A percentile compares a stretch with the other conserved stretches of the same genome.
Evolutionary conservation across 1,284 basidiomycete species (phyloP).

Genomic region (Rhodofomes roseus): DNA sequence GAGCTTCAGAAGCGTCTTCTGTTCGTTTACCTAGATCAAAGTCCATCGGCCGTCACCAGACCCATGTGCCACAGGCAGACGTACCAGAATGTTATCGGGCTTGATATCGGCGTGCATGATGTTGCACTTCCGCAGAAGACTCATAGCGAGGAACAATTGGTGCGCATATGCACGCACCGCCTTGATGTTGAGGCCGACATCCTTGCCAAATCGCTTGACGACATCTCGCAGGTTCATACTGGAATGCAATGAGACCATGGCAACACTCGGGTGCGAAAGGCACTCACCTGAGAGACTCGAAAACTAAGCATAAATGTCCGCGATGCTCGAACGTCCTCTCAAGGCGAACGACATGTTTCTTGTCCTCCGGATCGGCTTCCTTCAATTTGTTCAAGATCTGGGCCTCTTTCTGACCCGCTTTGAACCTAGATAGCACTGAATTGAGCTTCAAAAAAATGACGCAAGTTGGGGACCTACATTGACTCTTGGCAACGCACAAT

Average conservation of each 20-base stretch:
- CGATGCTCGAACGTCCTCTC: slow-evolving; percentile 95
- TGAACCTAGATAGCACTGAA: slow-evolving; percentile 61
- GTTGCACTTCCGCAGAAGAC: slow-evolving; percentile 83
- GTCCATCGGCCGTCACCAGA: not conserved
- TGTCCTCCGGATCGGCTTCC: slow-evolving; percentile 92
- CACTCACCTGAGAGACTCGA: slow-evolving; percentile 85
- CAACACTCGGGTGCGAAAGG: slow-evolving; percentile 1
- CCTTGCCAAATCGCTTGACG: slow-evolving; percentile 98
- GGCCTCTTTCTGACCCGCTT: slow-evolving; percentile 91
- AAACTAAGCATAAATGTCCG: slow-evolving; percentile 95
- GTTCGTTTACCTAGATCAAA: slow-evolving; percentile 79
- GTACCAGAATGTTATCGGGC: slow-evolving; percentile 90
- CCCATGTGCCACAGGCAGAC: slow-evolving; percentile 24
- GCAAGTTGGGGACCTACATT: slow-evolving; percentile 62
- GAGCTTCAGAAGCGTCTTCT: slow-evolving; percentile 90
- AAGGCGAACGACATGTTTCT: slow-evolving; percentile 91
- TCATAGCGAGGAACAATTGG: slow-evolving; percentile 89
- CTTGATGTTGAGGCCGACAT: slow-evolving; percentile 93
- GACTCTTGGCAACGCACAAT: slow-evolving; percentile 95
- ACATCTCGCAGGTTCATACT: slow-evolving; percentile 99
- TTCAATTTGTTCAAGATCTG: slow-evolving; percentile 85
- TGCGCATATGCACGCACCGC: slow-evolving; percentile 98
- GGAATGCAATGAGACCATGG: slow-evolving; percentile 5
- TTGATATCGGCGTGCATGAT: slow-evolving; percentile 99
- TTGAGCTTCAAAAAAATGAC: not conserved